These are phyloP conservation scores for Vigna reflexopilosa DNA, from an alignment of 306 rosid genomes.

Conservation along the genomic window DNA sequence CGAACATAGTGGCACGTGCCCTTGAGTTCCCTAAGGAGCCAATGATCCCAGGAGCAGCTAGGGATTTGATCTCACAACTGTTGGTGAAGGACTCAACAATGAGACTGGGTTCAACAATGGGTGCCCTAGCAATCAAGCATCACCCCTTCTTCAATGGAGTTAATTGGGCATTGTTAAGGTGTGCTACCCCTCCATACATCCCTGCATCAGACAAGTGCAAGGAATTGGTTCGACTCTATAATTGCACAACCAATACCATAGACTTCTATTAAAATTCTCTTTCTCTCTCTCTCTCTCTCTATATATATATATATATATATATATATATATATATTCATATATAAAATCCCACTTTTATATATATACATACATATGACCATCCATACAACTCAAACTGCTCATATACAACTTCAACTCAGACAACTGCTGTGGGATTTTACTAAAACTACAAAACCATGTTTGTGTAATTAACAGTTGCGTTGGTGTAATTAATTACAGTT, in stretches of 20 bases:
- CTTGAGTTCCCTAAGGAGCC: slow-evolving; percentile 80
- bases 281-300: too few relatives aligned
- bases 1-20: slow-evolving; percentile 80
- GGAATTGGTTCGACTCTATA: slow-evolving; percentile 27
- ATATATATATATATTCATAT: background rate
- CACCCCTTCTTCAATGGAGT: slow-evolving; percentile 72
- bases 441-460: background rate
- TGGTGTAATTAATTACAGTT: too few relatives aligned
- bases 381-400: background rate
- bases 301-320: too few relatives aligned
- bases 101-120: slow-evolving; percentile 71
- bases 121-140: slow-evolving; percentile 65
- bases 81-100: slow-evolving; percentile 70
- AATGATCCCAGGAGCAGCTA: slow-evolving; percentile 48
- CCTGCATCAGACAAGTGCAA: slow-evolving; percentile 50
- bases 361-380: background rate
- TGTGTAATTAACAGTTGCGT: background rate
- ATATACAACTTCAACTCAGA: background rate
- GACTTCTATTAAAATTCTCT: slow-evolving; percentile 49
- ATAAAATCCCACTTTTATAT: background rate
- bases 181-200: slow-evolving; percentile 65
- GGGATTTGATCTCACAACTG: slow-evolving; percentile 68
- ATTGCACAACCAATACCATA: slow-evolving; percentile 29
- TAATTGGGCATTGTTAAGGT: slow-evolving; percentile 80
- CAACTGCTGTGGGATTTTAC: background rate